These are phyloP conservation scores for Cyberlindnera amylophila DNA, from an alignment of 805 yeast genomes.

Conservation along the genomic window DNA sequence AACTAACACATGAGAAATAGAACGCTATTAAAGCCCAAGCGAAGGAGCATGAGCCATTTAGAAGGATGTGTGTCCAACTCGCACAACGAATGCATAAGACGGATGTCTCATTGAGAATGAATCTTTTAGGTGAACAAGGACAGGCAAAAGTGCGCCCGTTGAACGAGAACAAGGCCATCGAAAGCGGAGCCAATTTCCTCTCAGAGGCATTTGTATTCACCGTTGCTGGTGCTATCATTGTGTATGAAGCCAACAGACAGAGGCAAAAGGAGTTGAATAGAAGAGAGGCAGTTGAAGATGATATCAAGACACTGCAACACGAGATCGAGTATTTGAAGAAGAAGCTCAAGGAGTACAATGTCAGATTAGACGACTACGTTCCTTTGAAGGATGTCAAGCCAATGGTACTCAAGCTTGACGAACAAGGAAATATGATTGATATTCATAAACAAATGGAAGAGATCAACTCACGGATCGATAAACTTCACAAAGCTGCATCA, in stretches of 20 bases:
- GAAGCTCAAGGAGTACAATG: conserved; percentile 41
- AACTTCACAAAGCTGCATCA: conserved; percentile 3
- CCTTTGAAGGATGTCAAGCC: conserved; percentile 47
- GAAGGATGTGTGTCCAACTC: conserved; percentile 55
- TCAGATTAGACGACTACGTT: conserved; percentile 45
- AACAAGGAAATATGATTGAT: conserved; percentile 20
- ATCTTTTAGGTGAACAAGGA: conserved; percentile 35
- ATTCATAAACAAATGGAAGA: conserved; percentile 8
- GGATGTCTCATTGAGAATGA: conserved; percentile 59
- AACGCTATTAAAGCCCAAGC: conserved; percentile 70
- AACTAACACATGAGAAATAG: conserved; percentile 20
- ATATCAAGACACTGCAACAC: conserved; percentile 62
- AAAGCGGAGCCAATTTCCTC: conserved; percentile 73
- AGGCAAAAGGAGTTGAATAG: conserved; percentile 59
- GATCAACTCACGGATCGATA: conserved; percentile 10
- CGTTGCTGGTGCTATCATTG: conserved; percentile 73
- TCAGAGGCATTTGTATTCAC: conserved; percentile 75
- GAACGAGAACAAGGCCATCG: conserved; percentile 78
- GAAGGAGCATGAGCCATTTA: conserved; percentile 62
- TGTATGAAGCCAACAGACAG: conserved; percentile 68
- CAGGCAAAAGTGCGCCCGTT: conserved; percentile 61
- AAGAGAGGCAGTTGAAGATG: conserved; percentile 67
- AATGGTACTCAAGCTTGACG: conserved; percentile 36
- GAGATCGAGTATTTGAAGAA: conserved; percentile 58
- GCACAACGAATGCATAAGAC: conserved; percentile 71